phyloP scores from a whole-genome alignment of 768 basidiomycete species.

The Cystoderma amianthinum region DNA sequence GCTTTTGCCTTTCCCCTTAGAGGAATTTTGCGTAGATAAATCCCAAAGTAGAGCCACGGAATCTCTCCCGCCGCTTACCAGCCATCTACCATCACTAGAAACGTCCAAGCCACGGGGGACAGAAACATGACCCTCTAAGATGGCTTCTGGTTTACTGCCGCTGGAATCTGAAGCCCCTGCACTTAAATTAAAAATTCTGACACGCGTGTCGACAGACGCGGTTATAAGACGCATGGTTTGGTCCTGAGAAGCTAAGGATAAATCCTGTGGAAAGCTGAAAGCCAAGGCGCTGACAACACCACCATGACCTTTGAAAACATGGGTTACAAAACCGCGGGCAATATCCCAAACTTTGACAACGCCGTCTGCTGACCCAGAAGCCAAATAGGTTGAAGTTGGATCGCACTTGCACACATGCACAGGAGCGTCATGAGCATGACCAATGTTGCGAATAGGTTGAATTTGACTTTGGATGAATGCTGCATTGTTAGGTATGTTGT shows the following conservation, averaged over 20 bases:
- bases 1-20: slow-evolving; percentile 27
- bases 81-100: slow-evolving; percentile 79
- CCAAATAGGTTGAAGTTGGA: slow-evolving; percentile 84
- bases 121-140: slow-evolving; percentile 94
- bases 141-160: slow-evolving; percentile 59
- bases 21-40: slow-evolving; percentile 30
- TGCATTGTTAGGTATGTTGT: slow-evolving; percentile 57
- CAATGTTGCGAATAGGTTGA: slow-evolving; percentile 66
- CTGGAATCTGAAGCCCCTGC: slow-evolving; percentile 51
- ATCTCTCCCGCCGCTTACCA: slow-evolving; percentile 89
- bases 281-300: slow-evolving; percentile 91
- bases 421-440: slow-evolving; percentile 89
- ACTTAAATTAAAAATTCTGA: slow-evolving; percentile 87
- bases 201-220: slow-evolving; percentile 85
- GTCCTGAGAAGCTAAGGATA: slow-evolving; percentile 35
- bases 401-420: slow-evolving; percentile 84
- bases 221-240: slow-evolving; percentile 77
- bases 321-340: slow-evolving; percentile 80
- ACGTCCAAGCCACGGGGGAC: slow-evolving; percentile 90
- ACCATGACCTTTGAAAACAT: slow-evolving; percentile 93
- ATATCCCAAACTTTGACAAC: slow-evolving; percentile 97
- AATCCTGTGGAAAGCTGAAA: slow-evolving; percentile 73
- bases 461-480: slow-evolving; percentile 40
- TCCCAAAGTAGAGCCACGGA: slow-evolving; percentile 94
- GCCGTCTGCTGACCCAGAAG: slow-evolving; percentile 95